Evolutionary conservation across 371 early-diverging fungal species (phyloP), one percentile per base, ranked within the genome.

Genomic region (Capillidium heterosporum): DNA sequence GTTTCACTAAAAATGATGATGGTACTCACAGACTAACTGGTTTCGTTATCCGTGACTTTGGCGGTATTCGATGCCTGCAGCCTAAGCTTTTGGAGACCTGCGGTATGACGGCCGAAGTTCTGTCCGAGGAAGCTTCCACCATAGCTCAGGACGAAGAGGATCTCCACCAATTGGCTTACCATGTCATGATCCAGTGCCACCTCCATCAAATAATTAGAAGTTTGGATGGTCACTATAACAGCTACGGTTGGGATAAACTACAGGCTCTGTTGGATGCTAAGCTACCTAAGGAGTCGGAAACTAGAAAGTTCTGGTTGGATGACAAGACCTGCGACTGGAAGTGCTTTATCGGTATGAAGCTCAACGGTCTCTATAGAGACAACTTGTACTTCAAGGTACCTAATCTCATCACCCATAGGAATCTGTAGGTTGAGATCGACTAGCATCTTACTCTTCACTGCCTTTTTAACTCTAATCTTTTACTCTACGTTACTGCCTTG

Each of bases 31-130:
- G 70, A 47, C 65, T 83, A 15, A 67, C 65, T 51, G 83, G 84
- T 21, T 82, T 85, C 63, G 68, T 78, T 11, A 71, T 78, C 48
- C 78, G 85, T 47, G 85, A 85, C 63, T 85, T 80, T 73, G 85
- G 85, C 61, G 85, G 85, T 32, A 67, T 82, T 44, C 79, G 73
- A 65, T 73, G 72, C 4, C 80, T 82, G 52, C 71, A 65, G 21
- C 69, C 70, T 26, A 78, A 76, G 13, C 67, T 83, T 24, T 59
- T 59, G 27, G 48, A 58, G 23, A 62, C 75, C 4, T 63, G 63
- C 26, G 73, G 72, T 41, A 61, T 64, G 21, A 61, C 71, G 26
- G 60, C 76, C 32, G 73, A 78, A 32, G 73, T 78, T 39, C 60
- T 81, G 24, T 74, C 78, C 13, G 7, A 7, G 19, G 80, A 74